phyloP scores from a whole-genome alignment of 2,329 filamentous ascomycete genomes.

The Podosphaera fusca region DNA sequence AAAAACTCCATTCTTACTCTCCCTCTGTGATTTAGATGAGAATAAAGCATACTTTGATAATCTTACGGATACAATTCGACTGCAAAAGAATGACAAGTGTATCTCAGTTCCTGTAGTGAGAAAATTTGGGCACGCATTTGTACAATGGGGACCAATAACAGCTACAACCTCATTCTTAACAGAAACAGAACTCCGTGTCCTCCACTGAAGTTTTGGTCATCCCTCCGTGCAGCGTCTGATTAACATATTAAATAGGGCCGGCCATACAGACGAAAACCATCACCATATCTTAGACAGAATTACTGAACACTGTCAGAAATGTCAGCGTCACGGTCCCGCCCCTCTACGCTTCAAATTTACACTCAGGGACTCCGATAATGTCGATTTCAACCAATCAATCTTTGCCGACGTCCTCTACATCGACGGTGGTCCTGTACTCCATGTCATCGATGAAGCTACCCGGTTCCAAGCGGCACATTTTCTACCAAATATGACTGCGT shows the following conservation, averaged over 20 bases:
- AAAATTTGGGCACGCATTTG: not conserved
- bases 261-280: not conserved
- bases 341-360: slow-evolving; percentile 1
- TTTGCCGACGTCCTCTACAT: slow-evolving; percentile 2
- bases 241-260: not conserved
- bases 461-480: slow-evolving; percentile 1
- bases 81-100: not conserved
- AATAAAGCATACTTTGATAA: not conserved
- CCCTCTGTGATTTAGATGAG: not conserved
- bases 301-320: not conserved
- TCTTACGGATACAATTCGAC: not conserved
- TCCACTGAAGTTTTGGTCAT: not conserved
- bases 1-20: not conserved
- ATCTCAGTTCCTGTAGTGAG: not conserved
- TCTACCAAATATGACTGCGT: not conserved
- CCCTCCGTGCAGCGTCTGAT: not conserved
- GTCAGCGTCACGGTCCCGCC: not conserved
- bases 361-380: not conserved
- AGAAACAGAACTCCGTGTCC: not conserved
- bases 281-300: not conserved
- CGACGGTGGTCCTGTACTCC: not conserved
- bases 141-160: not conserved
- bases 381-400: slow-evolving; percentile 1
- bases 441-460: slow-evolving; percentile 1
- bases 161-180: not conserved